A percentile compares a stretch with the other conserved stretches of the same genome.
Evolutionary conservation across 306 rosid species (phyloP).

Genomic region (Lathyrus oleraceus): DNA sequence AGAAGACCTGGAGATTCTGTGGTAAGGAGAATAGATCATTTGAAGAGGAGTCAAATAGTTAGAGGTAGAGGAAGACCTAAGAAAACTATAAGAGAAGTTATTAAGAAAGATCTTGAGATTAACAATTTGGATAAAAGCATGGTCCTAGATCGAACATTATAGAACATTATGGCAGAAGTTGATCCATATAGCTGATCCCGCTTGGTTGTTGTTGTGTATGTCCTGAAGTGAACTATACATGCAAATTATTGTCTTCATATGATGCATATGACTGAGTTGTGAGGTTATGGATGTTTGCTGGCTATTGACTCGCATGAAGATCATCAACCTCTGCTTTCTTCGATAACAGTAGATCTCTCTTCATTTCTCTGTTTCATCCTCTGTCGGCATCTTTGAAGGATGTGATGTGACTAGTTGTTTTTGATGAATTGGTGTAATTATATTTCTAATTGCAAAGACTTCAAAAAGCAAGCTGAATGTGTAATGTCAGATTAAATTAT

Average conservation of each 20-base stretch:
- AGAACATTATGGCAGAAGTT: no score
- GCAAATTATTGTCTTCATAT: conserved; percentile 8
- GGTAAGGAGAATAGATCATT: no score
- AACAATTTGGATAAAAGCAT: no score
- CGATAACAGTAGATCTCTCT: background rate
- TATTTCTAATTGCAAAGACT: background rate
- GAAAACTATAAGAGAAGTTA: no score
- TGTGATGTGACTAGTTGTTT: conserved; percentile 11
- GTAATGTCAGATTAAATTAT: conserved; percentile 12
- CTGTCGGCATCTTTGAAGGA: background rate
- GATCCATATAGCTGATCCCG: no score
- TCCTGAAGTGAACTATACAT: conserved; percentile 13
- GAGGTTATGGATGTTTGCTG: conserved; percentile 27
- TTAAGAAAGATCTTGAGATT: no score
- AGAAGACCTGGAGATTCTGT: no score
- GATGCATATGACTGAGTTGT: background rate
- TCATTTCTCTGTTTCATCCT: conserved; percentile 16
- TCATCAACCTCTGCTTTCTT: conserved; percentile 23
- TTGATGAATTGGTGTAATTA: conserved; percentile 1
- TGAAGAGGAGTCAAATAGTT: no score
- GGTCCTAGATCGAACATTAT: no score
- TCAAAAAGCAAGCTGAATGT: background rate
- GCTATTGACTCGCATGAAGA: background rate
- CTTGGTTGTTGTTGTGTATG: background rate
- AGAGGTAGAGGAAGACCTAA: no score